These are phyloP conservation scores for Globisporangium takayamanum DNA, from an alignment of 352 stramenopile genomes.

Conservation along the genomic window DNA sequence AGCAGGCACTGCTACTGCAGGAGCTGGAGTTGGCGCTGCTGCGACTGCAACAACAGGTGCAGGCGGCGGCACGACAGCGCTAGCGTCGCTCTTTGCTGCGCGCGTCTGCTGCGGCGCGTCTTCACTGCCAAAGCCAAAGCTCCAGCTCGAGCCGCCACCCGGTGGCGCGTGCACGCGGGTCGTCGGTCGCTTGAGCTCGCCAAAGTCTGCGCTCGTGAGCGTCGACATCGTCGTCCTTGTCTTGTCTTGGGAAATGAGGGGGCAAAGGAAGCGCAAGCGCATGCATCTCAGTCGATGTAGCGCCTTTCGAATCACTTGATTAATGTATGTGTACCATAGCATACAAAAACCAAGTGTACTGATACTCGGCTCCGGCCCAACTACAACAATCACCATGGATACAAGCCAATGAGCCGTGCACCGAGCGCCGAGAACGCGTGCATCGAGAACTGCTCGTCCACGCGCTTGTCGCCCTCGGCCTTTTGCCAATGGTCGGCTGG, in stretches of 20 bases:
- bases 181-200: conserved; percentile 76
- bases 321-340: not conserved
- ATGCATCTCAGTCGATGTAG: no score
- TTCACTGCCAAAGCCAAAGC: conserved; percentile 36
- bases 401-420: conserved; percentile 51
- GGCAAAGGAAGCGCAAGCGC: no score
- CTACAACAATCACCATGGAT: conserved; percentile 41
- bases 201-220: conserved; percentile 77
- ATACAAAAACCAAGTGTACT: not conserved
- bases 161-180: conserved; percentile 78
- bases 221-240: conserved; percentile 52
- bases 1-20: conserved; percentile 13
- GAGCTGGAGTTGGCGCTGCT: conserved; percentile 22
- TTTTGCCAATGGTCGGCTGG: conserved; percentile 80
- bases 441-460: conserved; percentile 51
- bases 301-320: no score
- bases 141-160: conserved; percentile 76
- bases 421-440: conserved; percentile 66
- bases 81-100: not conserved
- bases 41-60: not conserved
- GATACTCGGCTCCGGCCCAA: no score
- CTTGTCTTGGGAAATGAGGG: not conserved
- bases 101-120: conserved; percentile 18
- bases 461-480: conserved; percentile 38
- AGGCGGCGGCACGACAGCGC: not conserved